Base-by-base conservation (phyloP, 345 rosid genomes). In the Hypericum perforatum region DNA sequence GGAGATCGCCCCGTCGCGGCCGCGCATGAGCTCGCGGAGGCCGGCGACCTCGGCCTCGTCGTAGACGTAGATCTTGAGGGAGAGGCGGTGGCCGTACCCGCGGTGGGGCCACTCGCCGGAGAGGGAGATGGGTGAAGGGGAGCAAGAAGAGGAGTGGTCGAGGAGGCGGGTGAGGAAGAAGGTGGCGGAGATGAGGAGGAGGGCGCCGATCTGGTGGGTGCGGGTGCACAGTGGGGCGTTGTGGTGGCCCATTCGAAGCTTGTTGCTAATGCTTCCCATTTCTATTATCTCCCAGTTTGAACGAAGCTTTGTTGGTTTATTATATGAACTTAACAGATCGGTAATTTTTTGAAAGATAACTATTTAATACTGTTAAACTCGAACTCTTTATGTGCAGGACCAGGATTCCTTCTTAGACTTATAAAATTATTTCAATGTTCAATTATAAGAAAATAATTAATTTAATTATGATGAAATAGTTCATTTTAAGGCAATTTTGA, bases 31-130 rank as follows among this genome's bases (percentile, higher is more conserved):
- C 64, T 62, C 68, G 70, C 65, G 78, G 38, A 92, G 36, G 41
- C 98, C 95, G 44, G 80, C 94, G 48, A 88, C 76, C 76, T 92
- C 96, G 58, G 68, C 67, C 73, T 92, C 96, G 6, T 80, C 89
- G 62, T 92, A 92, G 49, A 92, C 81, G 67, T 85, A 92, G 76
- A 92, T 78, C 73, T 78, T 85, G 61, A 92, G 74, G 58, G 77
- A 74, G 53, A 81, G 76, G 52, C 51, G 65, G 41, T 79, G 56
- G 0, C 94, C 94, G 58, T 86, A 80, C 6, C 96, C 92, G 56
- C 71, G 55, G 42, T 67, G 60, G 39, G 94, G 89, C 91, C 95
- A 89, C 54, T 45, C 59, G 16, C 46, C 69, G 56, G 48, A 57
- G 11, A 59, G 52, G 41, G 44, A 16, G 44, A 49, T 62, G 52